Evolutionary conservation across 2,329 filamentous ascomycete genomes (phyloP), one percentile per base, ranked within the genome.

Genomic region (Cladosporium sp.): DNA sequence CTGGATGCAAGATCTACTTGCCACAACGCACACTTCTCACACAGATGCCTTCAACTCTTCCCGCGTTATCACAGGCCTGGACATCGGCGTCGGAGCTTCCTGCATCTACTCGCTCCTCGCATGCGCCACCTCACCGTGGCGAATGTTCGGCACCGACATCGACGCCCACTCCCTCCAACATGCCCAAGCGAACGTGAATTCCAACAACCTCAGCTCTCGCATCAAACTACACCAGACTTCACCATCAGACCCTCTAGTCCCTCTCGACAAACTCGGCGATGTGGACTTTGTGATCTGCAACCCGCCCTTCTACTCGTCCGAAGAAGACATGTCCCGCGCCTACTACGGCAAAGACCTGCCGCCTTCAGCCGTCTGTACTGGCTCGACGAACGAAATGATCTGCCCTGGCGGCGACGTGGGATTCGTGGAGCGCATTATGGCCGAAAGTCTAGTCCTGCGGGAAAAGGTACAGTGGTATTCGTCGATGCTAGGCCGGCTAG

Each of bases 211-310:
- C 0, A 72, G 84, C 22, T 72, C 78, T 6, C 82, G 88, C 0
- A 88, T 96, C 59, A 83, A 74, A 3, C 70, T 96, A 0, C 67
- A 90, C 0, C 72, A 80, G 40, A 86, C 85, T 1, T 72, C 76
- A 0, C 65, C 76, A 0, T 69, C 75, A 0, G 83, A 82, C 37
- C 66, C 76, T 0, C 75, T 97, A 1, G 80, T 97, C 5, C 86
- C 88, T 0, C 69, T 91, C 0, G 77, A 85, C 39, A 78, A 79
- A 0, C 69, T 86, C 1, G 73, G 72, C 20, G 70, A 83, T n/a
- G 61, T 96, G 43, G 87, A 93, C 70, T 97, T 97, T 71, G 86
- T 84, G 60, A 95, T 97, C 86, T 93, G 88, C 63, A 99, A 99
- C 65, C 94, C 94, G 0, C 94, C 94, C 0, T 99, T 99, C 75